Base-by-base conservation (phyloP, 192 early-diverging fungal species). In the Rhizoclosmatium globosum region DNA sequence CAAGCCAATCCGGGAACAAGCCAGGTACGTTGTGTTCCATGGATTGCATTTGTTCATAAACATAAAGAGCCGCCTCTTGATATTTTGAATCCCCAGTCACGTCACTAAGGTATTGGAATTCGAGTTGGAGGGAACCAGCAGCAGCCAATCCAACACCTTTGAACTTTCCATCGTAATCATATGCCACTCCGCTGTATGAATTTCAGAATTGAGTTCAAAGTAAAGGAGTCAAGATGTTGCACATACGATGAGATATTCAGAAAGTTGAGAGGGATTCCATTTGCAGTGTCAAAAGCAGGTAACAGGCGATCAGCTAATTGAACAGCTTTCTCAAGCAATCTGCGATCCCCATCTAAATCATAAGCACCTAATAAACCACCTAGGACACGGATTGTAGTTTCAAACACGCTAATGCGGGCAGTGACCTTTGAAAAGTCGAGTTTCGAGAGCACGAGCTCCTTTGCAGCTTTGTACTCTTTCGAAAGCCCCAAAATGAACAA, bases 281-380 rank as follows among this genome's bases (percentile, higher is more conserved):
- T 91, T 1, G 85, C 74, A 4, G 90, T 91, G 79, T 90, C 83
- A 82, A 97, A 96, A 17, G 93, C 93, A 31, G 91, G 90, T 68
- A 94, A 61, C 69, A 95, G 78, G 53, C 78, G 83, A 44, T 91
- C 87, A 46, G 88, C 94, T 19, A 96, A 80, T 44, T 94, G 86
- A 15, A 87, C 82, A 0, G 94, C 92, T 83, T 94, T 94, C 15
- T 86, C 74, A 57, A 97, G 79, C 78, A 94, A 86, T 38, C 90
- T 71, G 15, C 68, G 67, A 57, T 97, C 94, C 48, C 85, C 82
- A 42, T 93, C 92, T 68, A 97, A 82, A 71, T 97, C 95, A 71
- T 96, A 95, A 3, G 96, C 93, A 19, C 90, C 88, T 46, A 97
- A 82, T 68, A 97, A 80, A 9, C 96, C 96, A 42, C 92, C 96